Conservation (phyloP, 2,329 filamentous ascomycete genomes). For the Raffaelea deltoideospora region DNA sequence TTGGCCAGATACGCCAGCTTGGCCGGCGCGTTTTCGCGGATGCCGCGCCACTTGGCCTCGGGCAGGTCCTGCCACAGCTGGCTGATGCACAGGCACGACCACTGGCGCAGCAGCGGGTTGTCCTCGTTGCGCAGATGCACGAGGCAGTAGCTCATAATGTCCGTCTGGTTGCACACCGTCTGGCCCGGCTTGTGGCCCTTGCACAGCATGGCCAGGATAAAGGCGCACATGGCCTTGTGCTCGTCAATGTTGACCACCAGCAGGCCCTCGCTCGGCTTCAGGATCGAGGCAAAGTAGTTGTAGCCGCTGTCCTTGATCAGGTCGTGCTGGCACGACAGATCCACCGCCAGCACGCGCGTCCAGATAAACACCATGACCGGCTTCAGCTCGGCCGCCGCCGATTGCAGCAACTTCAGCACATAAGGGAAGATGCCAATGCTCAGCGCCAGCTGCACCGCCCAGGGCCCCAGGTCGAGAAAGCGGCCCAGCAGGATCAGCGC, state of each 20-base stretch:
- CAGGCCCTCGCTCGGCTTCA: constrained; percentile 70
- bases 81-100: constrained; percentile 89
- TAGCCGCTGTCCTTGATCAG: constrained; percentile 94
- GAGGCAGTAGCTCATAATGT: constrained; percentile 80
- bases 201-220: constrained; percentile 94
- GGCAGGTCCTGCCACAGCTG: constrained; percentile 85
- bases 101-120: constrained; percentile 80
- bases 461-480: constrained; percentile 89
- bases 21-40: constrained; percentile 69
- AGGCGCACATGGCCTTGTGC: constrained; percentile 97
- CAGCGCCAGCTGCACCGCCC: constrained; percentile 94
- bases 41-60: constrained; percentile 93
- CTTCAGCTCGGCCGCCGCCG: constrained; percentile 84
- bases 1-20: constrained; percentile 68
- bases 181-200: constrained; percentile 87
- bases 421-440: constrained; percentile 99
- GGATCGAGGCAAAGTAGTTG: constrained; percentile 86
- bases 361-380: constrained; percentile 99
- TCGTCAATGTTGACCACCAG: constrained; percentile 81
- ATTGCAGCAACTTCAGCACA: constrained; percentile 92
- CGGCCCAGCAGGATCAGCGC: constrained; percentile 84
- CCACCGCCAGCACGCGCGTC: constrained; percentile 89
- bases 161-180: constrained; percentile 76
- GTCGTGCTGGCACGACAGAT: constrained; percentile 84
- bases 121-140: constrained; percentile 71